Evolutionary conservation across 148 eudicot species (phyloP).

Genomic region (Talinum fruticosum): DNA sequence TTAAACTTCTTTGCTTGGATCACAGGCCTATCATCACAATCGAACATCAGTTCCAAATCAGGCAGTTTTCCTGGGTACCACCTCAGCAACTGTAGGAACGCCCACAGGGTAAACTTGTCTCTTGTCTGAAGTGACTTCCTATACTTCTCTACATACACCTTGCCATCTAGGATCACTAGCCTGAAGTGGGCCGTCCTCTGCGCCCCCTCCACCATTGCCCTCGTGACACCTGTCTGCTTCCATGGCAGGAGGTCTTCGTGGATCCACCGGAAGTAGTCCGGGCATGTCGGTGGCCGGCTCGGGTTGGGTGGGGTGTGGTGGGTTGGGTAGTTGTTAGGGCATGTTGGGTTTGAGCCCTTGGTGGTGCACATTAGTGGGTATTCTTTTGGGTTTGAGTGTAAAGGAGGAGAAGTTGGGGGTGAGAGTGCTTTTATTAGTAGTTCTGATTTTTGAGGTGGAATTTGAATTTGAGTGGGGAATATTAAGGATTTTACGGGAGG

Average conservation of each 20-base stretch:
- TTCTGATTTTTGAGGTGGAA: not conserved
- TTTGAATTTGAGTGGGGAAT: not conserved
- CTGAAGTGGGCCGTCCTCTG: constrained; percentile 51
- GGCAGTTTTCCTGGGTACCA: constrained; percentile 85
- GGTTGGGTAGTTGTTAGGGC: constrained; percentile 42
- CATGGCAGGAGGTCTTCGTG: constrained; percentile 74
- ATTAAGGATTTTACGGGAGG: not conserved
- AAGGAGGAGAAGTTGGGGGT: not conserved
- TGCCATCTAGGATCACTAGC: constrained; percentile 56
- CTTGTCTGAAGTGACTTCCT: constrained; percentile 51
- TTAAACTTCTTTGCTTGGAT: constrained; percentile 27
- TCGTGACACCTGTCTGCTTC: constrained; percentile 60
- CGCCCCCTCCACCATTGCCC: constrained; percentile 63
- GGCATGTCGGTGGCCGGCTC: constrained; percentile 48
- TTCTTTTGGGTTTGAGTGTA: constrained; percentile 10
- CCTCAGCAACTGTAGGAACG: constrained; percentile 57
- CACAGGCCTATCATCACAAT: constrained; percentile 60
- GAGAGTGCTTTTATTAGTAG: not conserved
- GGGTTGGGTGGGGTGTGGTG: constrained; percentile 17
- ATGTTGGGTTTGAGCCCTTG: constrained; percentile 34
- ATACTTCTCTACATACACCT: constrained; percentile 60
- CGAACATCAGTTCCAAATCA: constrained; percentile 72
- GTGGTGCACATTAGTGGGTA: constrained; percentile 41
- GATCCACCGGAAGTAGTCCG: constrained; percentile 82
- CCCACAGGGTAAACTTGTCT: constrained; percentile 76